Base-by-base conservation (phyloP, 1,139 yeast genomes). In the Kurtzmaniella quercitrusa region DNA sequence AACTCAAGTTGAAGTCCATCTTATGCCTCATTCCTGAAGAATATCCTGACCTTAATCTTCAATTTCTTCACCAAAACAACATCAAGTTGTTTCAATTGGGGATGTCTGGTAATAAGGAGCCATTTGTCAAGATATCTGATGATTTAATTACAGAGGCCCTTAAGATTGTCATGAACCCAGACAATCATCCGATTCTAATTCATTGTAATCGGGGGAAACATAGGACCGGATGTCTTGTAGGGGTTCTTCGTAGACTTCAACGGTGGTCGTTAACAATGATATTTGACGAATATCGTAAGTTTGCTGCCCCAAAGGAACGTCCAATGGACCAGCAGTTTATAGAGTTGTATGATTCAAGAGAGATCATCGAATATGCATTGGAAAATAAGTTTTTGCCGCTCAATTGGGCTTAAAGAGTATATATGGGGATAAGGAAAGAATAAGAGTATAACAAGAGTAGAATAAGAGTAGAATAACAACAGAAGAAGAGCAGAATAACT, bases 201-300 rank as follows among this genome's bases (percentile, higher is more conserved):
- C 98, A 93, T 65, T 93, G 98, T 64, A 93, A 93, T 63, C 71
- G 97, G 46, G 98, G 98, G 8, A 93, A 93, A 56, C 98, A 93
- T 60, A 76, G 98, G 53, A 93, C 98, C 0, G 98, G 98, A 0
- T 93, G 98, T 62, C 71, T 93, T 15, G 93, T 93, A 10, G 98
- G 98, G 2, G 93, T 96, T 52, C 72, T 93, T 37, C 68, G 98
- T 48, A 73, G 94, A 53, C 66, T 91, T 43, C 98, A 93, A 59
- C 81, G 83, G 48, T 93, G 98, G 98, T 85, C 96, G 2, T 64
- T 89, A 52, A 85, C 96, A 1, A 86, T 91, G 77, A 93, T 91
- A 16, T 89, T 93, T 58, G 98, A 93, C 56, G 98, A 93, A 59
- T 93, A 93, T 63, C 70, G 98, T 47, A 77, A 93, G 56, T 93